Conservation (phyloP, 164 flowering plant genomes). For the Umbellularia californica region DNA sequence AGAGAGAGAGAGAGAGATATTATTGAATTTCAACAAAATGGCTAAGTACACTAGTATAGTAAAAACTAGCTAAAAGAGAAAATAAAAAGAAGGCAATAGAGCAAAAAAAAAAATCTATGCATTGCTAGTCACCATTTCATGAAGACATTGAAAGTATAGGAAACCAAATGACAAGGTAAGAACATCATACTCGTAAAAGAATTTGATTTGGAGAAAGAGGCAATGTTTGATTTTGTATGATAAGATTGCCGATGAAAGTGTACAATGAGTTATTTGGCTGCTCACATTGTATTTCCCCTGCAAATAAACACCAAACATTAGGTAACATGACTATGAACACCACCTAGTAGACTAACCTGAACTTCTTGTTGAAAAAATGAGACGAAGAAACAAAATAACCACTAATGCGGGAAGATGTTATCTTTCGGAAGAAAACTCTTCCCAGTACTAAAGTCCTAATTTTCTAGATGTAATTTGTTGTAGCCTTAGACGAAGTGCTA, state of each 20-base stretch:
- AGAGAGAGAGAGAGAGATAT: too few species aligned
- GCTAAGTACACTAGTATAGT: too few species aligned
- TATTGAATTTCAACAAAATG: too few species aligned
- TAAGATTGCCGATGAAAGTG: conserved; percentile 93
- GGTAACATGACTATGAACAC: too few species aligned
- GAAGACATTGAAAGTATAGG: background rate
- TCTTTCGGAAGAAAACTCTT: background rate
- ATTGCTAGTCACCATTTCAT: background rate
- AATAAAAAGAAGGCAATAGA: too few species aligned
- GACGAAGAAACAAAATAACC: background rate
- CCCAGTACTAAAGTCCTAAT: background rate
- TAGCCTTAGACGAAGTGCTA: background rate
- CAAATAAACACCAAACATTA: conserved; percentile 6
- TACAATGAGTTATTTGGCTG: conserved; percentile 96
- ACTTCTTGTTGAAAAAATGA: too few species aligned
- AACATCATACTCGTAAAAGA: conserved; percentile 61
- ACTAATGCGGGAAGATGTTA: background rate
- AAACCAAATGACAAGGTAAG: background rate
- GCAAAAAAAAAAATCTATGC: too few species aligned
- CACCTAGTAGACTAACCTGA: too few species aligned
- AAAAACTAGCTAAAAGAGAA: too few species aligned
- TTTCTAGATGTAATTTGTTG: background rate
- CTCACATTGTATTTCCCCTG: conserved; percentile 95
- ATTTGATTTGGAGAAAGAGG: conserved; percentile 89
- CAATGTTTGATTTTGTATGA: conserved; percentile 73